phyloP scores from a whole-genome alignment of 1,284 basidiomycete species.

The Coniferiporia weirii region DNA sequence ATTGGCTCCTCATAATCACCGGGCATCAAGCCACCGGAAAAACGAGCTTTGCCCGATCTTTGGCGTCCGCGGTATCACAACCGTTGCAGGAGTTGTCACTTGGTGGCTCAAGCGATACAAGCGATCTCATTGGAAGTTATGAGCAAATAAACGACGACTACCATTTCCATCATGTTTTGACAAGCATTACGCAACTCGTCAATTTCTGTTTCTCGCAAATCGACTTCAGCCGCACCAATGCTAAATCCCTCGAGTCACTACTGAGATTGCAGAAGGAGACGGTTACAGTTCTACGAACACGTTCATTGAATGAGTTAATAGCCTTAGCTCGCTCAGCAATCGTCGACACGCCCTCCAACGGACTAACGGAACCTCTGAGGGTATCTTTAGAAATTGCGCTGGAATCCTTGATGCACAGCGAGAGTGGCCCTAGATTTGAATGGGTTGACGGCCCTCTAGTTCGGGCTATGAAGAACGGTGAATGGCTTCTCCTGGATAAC shows the following conservation, averaged over 20 bases:
- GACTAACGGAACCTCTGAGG: neutral
- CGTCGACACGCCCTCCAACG: neutral
- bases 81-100: conserved; percentile 72
- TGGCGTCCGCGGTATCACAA: conserved; percentile 73
- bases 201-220: conserved; percentile 27
- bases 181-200: conserved; percentile 35
- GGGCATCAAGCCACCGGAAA: conserved; percentile 80
- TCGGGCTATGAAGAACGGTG: conserved; percentile 78
- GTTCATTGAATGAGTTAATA: neutral
- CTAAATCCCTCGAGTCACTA: neutral
- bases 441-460: conserved; percentile 98
- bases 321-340: neutral
- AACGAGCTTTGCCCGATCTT: conserved; percentile 64
- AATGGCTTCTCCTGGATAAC: conserved; percentile 90
- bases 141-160: conserved; percentile 74
- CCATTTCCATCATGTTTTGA: conserved; percentile 35
- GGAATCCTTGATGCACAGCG: neutral
- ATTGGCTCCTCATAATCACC: conserved; percentile 87
- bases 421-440: conserved; percentile 64
- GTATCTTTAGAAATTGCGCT: neutral
- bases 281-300: neutral
- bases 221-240: neutral
- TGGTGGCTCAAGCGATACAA: conserved; percentile 88
- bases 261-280: conserved; percentile 1
- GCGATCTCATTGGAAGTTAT: conserved; percentile 93